Conservation (phyloP, 495 filamentous ascomycete genomes). For the Tuber melanosporum region DNA sequence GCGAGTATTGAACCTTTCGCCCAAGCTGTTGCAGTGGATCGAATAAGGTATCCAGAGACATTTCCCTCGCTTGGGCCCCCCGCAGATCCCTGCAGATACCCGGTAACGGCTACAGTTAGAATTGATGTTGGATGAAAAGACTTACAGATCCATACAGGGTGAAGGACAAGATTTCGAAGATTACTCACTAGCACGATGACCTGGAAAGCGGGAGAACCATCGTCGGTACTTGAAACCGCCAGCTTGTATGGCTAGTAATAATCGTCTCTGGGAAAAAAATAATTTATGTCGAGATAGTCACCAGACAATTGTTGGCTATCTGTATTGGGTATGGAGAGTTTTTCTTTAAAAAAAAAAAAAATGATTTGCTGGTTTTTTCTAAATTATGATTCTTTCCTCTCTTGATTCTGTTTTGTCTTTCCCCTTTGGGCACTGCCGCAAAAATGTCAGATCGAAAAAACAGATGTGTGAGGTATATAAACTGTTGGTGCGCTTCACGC, state of each 20-base stretch:
- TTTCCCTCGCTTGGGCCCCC: slow-evolving; percentile 86
- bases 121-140: slow-evolving; percentile 10
- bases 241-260: slow-evolving; percentile 27
- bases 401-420: not conserved
- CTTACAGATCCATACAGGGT: slow-evolving; percentile 19
- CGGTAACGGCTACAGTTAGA: slow-evolving; percentile 29
- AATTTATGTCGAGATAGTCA: slow-evolving; percentile 9
- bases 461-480: not conserved
- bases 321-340: slow-evolving; percentile 1
- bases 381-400: not conserved
- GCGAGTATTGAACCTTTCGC: slow-evolving; percentile 70
- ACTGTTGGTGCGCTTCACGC: slow-evolving; percentile 19
- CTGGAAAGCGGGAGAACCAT: slow-evolving; percentile 56
- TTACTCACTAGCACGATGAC: slow-evolving; percentile 70
- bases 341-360: slow-evolving; percentile 6
- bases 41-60: slow-evolving; percentile 80
- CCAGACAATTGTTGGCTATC: not conserved
- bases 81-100: slow-evolving; percentile 63
- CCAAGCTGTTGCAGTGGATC: slow-evolving; percentile 73
- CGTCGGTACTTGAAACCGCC: slow-evolving; percentile 36
- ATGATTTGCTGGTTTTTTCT: not conserved
- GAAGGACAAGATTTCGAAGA: slow-evolving; percentile 19
- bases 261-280: slow-evolving; percentile 3
- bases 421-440: slow-evolving; percentile 15
- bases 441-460: slow-evolving; percentile 21